These are phyloP conservation scores for Aleurites moluccanus DNA, from an alignment of 441 rosid species.

Conservation along the genomic window DNA sequence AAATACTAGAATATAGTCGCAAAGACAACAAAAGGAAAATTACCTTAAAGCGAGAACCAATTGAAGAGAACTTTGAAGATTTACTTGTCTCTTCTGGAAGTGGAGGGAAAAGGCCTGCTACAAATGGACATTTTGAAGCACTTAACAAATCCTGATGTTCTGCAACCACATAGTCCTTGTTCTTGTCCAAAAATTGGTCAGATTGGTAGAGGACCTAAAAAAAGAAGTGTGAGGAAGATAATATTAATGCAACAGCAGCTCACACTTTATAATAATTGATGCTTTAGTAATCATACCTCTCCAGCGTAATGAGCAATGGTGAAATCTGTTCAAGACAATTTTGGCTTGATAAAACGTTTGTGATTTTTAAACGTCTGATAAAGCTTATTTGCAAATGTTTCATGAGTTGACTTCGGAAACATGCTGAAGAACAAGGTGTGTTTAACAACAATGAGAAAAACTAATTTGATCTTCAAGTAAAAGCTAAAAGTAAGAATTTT, in stretches of 20 bases:
- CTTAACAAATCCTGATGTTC: conserved; percentile 92
- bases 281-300: conserved; percentile 50
- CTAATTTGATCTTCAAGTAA: conserved; percentile 13
- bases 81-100: conserved; percentile 88
- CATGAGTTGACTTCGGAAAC: conserved; percentile 99
- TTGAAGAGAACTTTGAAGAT: conserved; percentile 95
- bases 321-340: conserved; percentile 94
- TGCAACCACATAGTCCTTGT: conserved; percentile 97
- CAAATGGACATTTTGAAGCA: conserved; percentile 82
- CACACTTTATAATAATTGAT: background rate
- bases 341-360: conserved; percentile 95
- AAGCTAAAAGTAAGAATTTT: conserved; percentile 11
- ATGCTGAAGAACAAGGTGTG: conserved; percentile 53
- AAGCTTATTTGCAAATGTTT: conserved; percentile 92
- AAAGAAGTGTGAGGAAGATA: conserved; percentile 1
- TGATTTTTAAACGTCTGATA: conserved; percentile 88
- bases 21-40: conserved; percentile 21
- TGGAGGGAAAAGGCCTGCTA: conserved; percentile 89
- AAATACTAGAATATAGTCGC: background rate
- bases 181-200: conserved; percentile 94
- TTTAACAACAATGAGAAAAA: conserved; percentile 19
- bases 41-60: conserved; percentile 98
- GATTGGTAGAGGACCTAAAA: conserved; percentile 91
- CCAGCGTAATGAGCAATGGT: conserved; percentile 95
- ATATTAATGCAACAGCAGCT: conserved; percentile 14